Base-by-base conservation (phyloP, 2,329 filamentous ascomycete species). In the Colletotrichum tamarilloi region DNA sequence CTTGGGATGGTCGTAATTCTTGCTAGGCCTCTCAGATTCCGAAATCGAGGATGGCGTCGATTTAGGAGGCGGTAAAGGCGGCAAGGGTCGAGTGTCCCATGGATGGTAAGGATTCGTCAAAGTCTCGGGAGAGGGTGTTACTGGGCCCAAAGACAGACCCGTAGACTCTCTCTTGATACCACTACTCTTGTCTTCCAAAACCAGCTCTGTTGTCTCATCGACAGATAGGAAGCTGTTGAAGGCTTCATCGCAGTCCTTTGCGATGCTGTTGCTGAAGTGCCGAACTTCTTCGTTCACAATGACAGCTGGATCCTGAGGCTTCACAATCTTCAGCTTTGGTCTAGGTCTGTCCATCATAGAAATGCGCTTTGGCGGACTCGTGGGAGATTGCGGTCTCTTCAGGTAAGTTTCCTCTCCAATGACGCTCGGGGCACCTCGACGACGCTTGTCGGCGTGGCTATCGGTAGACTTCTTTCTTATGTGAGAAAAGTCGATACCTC, bases 161-260 rank as follows among this genome's bases (percentile, higher is more conserved):
- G 82, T 86, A 3, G 82, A 80, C 68, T 83, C 80, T 32, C 81
- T 79, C 57, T 78, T 76, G 52, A 76, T 78, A 56, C 76, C 77
- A 19, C 83, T 78, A 19, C 83, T 78, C 9, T 66, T 72, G 30
- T 84, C 81, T 3, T 80, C 79, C 53, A 82, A 75, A 32, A 80
- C 78, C 0, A 70, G 30, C 32, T 75, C 69, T 42, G 66, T 75
- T 70, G 75, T 83, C 14, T 82, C 81, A 19, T 84, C 82, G 22
- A 82, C 79, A 16, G 88, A 82, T 12, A 90, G 76, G 11, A 87
- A 88, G 77, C 93, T 91, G 79, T 94, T 95, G 85, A 98, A 98
- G 1, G 95, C 95, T 78, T 97, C 94, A 79, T 76, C 95, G 79
- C 95, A 97, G 72, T 97, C 94, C 81, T 95, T 94, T 62, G 95